phyloP scores from a whole-genome alignment of 2,329 filamentous ascomycete genomes.

The Beauveria asiatica region DNA sequence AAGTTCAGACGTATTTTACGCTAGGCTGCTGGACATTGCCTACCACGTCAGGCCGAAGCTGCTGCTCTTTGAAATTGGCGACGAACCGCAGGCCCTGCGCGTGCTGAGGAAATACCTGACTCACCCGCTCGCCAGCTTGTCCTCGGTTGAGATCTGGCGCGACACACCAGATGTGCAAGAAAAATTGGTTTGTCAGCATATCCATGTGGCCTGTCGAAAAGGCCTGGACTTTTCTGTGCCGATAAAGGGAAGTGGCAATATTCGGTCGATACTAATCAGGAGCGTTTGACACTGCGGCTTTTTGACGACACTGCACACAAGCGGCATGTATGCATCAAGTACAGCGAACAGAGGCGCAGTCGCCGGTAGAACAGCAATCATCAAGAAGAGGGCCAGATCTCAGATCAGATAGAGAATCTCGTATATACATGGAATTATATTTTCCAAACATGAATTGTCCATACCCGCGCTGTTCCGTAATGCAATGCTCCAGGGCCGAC shows the following conservation, averaged over 20 bases:
- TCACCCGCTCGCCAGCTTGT: conserved; percentile 20
- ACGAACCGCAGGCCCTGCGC: conserved; percentile 56
- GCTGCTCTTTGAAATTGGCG: conserved; percentile 64
- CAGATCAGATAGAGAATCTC: too few relatives aligned
- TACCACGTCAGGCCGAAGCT: conserved; percentile 39
- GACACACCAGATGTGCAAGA: conserved; percentile 48
- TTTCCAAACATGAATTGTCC: neutral
- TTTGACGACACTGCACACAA: neutral
- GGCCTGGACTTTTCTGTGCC: conserved; percentile 20
- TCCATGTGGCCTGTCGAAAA: conserved; percentile 15
- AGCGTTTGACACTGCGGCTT: neutral
- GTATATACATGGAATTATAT: neutral
- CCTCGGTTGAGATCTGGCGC: conserved; percentile 59
- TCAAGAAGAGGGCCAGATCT: too few relatives aligned
- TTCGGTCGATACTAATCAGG: conserved; percentile 35
- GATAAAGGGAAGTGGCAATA: conserved; percentile 38
- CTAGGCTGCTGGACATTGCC: conserved; percentile 50
- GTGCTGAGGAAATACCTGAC: conserved; percentile 43
- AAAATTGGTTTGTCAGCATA: conserved; percentile 16
- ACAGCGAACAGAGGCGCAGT: neutral
- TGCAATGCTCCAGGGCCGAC: neutral
- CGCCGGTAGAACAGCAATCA: neutral
- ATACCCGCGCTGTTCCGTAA: neutral
- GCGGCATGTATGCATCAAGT: neutral
- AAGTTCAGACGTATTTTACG: conserved; percentile 56